Base-by-base conservation (phyloP, 306 rosid species). In the Trifolium dubium region DNA sequence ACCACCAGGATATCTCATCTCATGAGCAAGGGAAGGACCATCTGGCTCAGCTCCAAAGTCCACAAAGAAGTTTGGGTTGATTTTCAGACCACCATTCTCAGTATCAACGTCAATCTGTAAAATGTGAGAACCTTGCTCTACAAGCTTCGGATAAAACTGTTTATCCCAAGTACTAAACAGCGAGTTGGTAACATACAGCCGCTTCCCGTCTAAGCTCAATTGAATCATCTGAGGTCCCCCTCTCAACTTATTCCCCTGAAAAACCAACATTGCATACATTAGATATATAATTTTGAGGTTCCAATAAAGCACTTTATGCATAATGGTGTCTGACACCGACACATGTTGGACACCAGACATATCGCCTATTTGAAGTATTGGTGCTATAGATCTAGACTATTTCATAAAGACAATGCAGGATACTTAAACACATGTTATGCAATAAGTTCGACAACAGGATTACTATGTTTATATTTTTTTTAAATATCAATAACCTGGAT, bases 201-300 rank as follows among this genome's bases (percentile, higher is more conserved):
- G 53, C 84, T 87, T 94, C 51, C 98, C 97, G 50, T 94, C 97
- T 76, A 94, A 82, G 76, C 97, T 91, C 74, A 89, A 56, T 79
- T 94, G 98, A 74, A 94, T 87, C 97, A 89, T 94, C 80, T 94
- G 98, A 69, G 97, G 98, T 4, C 97, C 97, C 30, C 89, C 95
- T 83, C 96, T 88, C 85, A 94, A 74, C 55, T 82, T 81, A 2
- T 88, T 76, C 28, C 94, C 97, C 98, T 94, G 87, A 66, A 82
- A 53, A 30, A 8, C 6, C 69, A 41, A 49, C 40, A 43, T 6
- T 49, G 34, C 11, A 56, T 6, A 43, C 53, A 60, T 79, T 64
- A 51, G 9, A 39, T 15, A n/a, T 14, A 60, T 29, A 11, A 12
- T 4, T 3, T 29, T 29, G 8, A 29, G 30, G 62, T 23, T 23